These are phyloP conservation scores for Paramecium biaurelia DNA, from an alignment of 73 alveolate species.

Conservation along the genomic window DNA sequence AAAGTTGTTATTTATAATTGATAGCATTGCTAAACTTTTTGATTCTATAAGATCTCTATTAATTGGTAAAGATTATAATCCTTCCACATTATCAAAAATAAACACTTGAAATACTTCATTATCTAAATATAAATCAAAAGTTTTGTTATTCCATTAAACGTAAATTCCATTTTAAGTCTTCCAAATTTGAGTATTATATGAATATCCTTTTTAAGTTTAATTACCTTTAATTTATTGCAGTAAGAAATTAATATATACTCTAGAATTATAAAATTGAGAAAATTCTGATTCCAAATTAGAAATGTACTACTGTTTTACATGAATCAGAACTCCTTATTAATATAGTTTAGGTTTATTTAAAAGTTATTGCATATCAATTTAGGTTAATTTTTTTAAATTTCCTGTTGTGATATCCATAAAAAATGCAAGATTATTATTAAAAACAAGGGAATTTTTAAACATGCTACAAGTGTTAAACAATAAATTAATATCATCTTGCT, in stretches of 20 bases:
- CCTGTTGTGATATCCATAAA: constrained; percentile 37
- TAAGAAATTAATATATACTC: background rate
- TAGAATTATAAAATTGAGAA: background rate
- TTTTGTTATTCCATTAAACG: background rate
- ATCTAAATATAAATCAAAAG: constrained; percentile 10
- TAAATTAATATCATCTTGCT: background rate
- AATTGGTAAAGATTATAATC: background rate
- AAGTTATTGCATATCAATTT: background rate
- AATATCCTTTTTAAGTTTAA: background rate
- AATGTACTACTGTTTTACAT: background rate
- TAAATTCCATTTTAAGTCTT: background rate
- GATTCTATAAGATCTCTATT: background rate
- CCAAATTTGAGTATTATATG: background rate
- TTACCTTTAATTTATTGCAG: background rate
- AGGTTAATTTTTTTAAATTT: background rate
- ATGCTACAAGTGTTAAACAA: background rate
- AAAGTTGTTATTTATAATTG: background rate
- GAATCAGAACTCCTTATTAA: background rate
- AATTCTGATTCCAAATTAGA: background rate
- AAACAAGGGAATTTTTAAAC: background rate
- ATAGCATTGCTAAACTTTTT: background rate
- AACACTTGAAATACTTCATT: constrained; percentile 8
- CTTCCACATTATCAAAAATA: background rate
- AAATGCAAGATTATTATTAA: background rate
- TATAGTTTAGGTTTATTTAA: background rate